Percentiles rank a stretch among this genome's conserved stretches.
These are phyloP conservation scores for Elongisporangium anandrum DNA, from an alignment of 352 stramenopile species.

Conservation along the genomic window DNA sequence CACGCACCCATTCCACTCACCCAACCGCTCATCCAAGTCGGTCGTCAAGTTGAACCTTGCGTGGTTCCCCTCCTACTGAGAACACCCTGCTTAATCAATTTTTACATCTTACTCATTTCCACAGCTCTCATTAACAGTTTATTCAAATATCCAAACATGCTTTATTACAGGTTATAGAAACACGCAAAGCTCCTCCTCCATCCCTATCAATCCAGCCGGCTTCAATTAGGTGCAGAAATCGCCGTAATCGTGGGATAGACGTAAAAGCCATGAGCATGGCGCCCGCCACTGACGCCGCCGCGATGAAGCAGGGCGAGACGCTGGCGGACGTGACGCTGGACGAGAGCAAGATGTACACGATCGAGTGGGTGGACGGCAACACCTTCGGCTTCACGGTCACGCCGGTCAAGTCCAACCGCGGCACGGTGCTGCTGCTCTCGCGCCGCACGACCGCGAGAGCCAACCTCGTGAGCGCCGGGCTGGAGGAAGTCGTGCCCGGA, in stretches of 20 bases:
- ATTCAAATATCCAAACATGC: not conserved
- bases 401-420: constrained; percentile 63
- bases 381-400: constrained; percentile 71
- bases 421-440: constrained; percentile 54
- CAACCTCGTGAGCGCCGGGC: constrained; percentile 30
- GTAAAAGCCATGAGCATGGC: constrained; percentile 6
- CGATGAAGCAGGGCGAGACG: constrained; percentile 25
- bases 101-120: not conserved
- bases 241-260: not conserved
- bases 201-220: not conserved
- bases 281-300: constrained; percentile 4
- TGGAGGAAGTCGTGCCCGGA: constrained; percentile 67
- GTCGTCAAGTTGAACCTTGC: not conserved
- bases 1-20: not conserved
- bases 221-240: not conserved
- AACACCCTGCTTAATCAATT: not conserved
- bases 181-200: not conserved
- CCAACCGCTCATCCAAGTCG: not conserved
- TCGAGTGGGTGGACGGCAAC: constrained; percentile 56
- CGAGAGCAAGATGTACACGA: constrained; percentile 74
- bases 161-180: constrained; percentile 1
- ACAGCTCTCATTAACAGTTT: too few species aligned
- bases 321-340: constrained; percentile 44
- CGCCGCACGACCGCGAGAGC: constrained; percentile 34
- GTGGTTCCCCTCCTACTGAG: not conserved